A percentile compares a stretch with the other conserved stretches of the same genome.
These are phyloP conservation scores for Persicaria tinctoria DNA, from an alignment of 148 eudicot genomes.

Conservation along the genomic window DNA sequence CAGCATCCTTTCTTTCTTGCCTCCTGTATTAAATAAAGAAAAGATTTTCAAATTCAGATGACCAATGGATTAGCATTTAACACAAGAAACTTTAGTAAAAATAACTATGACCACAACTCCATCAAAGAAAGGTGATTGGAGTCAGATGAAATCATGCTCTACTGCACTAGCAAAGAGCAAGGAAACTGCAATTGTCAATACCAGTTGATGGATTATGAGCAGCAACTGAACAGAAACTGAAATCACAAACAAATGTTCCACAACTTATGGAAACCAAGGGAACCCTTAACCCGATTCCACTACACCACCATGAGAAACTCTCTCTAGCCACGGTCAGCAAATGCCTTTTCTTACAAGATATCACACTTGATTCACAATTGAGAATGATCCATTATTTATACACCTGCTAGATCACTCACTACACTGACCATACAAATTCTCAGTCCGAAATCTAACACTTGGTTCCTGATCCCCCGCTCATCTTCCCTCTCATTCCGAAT, in stretches of 20 bases:
- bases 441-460: background rate
- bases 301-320: background rate
- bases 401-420: background rate
- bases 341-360: background rate
- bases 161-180: background rate
- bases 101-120: background rate
- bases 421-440: background rate
- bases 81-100: background rate
- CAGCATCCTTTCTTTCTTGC: conserved; percentile 47
- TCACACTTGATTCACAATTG: background rate
- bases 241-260: too few species aligned
- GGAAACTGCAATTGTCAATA: background rate
- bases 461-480: background rate
- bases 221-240: too few species aligned
- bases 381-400: background rate
- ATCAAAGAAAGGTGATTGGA: background rate
- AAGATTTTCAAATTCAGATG: background rate
- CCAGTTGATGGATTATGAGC: background rate
- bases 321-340: background rate
- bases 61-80: background rate
- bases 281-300: background rate
- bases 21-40: conserved; percentile 38
- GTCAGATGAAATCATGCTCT: background rate
- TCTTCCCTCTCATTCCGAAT: background rate
- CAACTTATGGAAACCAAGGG: background rate